These are phyloP conservation scores for Petunia axillaris DNA, from an alignment of 257 asterid genomes.

Conservation along the genomic window DNA sequence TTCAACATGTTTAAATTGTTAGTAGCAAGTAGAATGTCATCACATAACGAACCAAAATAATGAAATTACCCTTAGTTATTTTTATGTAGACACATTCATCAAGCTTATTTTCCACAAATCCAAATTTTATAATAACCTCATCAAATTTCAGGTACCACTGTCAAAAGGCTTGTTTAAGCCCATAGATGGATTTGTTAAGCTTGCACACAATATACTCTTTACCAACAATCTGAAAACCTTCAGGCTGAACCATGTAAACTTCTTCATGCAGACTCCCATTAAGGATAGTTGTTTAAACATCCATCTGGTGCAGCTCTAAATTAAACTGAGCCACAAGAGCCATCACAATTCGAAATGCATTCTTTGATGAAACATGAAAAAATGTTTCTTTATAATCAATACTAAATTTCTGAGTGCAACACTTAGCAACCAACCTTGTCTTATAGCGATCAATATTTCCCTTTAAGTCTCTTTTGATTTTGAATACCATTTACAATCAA, in stretches of 20 bases:
- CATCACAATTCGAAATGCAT: not conserved
- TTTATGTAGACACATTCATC: not conserved
- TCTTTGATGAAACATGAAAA: no score
- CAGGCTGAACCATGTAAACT: not conserved
- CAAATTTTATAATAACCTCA: not conserved
- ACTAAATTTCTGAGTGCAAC: no score
- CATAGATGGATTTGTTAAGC: not conserved
- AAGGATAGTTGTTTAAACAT: not conserved
- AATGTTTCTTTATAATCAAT: no score
- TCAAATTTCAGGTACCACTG: constrained; percentile 21
- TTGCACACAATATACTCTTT: not conserved
- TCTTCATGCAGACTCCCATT: not conserved
- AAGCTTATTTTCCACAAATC: not conserved
- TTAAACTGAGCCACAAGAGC: not conserved
- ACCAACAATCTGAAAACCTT: not conserved
- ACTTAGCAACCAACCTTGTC: no score
- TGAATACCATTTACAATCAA: no score
- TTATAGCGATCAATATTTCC: no score
- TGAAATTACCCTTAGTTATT: not conserved
- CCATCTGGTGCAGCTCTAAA: not conserved
- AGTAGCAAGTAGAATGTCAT: no score
- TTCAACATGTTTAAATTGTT: no score
- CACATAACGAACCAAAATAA: not conserved
- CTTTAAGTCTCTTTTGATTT: no score
- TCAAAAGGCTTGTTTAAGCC: not conserved